Evolutionary conservation across 2,329 filamentous ascomycete genomes (phyloP).

Genomic region (Trichoderma koningiopsis): DNA sequence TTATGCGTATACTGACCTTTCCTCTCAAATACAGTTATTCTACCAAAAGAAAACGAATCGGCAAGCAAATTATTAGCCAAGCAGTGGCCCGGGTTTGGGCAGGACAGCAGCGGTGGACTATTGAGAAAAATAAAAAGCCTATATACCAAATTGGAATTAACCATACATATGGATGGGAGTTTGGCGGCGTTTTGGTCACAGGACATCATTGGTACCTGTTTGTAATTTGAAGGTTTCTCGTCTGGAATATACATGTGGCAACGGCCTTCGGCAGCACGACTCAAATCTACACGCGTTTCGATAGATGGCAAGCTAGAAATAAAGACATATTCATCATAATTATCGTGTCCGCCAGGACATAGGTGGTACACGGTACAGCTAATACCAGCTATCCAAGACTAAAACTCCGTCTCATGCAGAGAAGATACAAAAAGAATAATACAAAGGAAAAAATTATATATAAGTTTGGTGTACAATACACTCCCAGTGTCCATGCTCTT

Average conservation of each 20-base stretch:
- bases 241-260: not conserved
- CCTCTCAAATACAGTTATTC: conserved; percentile 50
- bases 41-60: conserved; percentile 70
- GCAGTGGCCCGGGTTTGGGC: conserved; percentile 53
- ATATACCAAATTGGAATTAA: conserved; percentile 14
- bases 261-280: not conserved
- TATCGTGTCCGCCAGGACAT: conserved; percentile 25
- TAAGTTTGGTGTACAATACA: conserved; percentile 18
- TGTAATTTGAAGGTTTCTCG: not conserved
- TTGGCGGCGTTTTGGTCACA: conserved; percentile 24
- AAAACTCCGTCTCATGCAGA: conserved; percentile 37
- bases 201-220: not conserved
- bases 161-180: conserved; percentile 14
- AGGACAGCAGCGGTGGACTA: conserved; percentile 13
- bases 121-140: not conserved
- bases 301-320: not conserved
- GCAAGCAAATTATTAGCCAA: conserved; percentile 55
- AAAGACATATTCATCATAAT: conserved; percentile 26
- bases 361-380: conserved; percentile 8
- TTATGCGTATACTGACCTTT: not conserved
- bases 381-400: conserved; percentile 24
- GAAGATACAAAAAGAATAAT: conserved; percentile 17
- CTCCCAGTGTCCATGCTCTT: not conserved
- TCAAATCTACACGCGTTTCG: not conserved
- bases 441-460: conserved; percentile 21